Evolutionary conservation across 2,329 filamentous ascomycete species (phyloP).

Genomic region (Thyridium curvatum): DNA sequence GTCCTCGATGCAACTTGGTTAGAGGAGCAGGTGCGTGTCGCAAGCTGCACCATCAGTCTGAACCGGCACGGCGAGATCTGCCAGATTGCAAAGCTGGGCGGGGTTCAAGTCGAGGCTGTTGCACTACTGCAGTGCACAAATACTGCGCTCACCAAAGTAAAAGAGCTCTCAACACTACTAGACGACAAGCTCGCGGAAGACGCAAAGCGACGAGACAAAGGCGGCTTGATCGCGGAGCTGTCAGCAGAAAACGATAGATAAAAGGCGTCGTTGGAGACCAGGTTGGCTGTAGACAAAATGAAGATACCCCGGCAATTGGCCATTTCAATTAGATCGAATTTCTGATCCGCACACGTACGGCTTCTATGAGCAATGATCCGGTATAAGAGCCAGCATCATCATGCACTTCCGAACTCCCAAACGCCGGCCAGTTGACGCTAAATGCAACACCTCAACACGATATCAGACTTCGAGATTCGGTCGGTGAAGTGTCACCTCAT

Average conservation of each 20-base stretch:
- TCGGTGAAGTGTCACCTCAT: constrained; percentile 76
- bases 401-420: too few relatives aligned
- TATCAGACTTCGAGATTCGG: too few relatives aligned
- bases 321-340: constrained; percentile 1
- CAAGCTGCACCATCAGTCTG: constrained; percentile 73
- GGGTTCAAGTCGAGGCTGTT: constrained; percentile 73
- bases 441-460: too few relatives aligned
- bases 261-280: constrained; percentile 16
- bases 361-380: neutral
- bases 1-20: constrained; percentile 66
- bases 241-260: constrained; percentile 81
- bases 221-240: constrained; percentile 70
- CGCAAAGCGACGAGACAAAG: constrained; percentile 68
- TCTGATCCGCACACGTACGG: neutral
- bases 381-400: neutral
- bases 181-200: constrained; percentile 71
- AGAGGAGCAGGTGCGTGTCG: constrained; percentile 71
- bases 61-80: constrained; percentile 89
- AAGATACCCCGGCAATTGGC: constrained; percentile 26
- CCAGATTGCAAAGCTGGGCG: constrained; percentile 86
- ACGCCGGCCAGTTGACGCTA: too few relatives aligned
- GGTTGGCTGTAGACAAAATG: constrained; percentile 12
- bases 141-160: constrained; percentile 70
- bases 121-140: constrained; percentile 70
- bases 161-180: constrained; percentile 70